Base-by-base conservation (phyloP, 2,329 filamentous ascomycete species). In the Didymella sp. region DNA sequence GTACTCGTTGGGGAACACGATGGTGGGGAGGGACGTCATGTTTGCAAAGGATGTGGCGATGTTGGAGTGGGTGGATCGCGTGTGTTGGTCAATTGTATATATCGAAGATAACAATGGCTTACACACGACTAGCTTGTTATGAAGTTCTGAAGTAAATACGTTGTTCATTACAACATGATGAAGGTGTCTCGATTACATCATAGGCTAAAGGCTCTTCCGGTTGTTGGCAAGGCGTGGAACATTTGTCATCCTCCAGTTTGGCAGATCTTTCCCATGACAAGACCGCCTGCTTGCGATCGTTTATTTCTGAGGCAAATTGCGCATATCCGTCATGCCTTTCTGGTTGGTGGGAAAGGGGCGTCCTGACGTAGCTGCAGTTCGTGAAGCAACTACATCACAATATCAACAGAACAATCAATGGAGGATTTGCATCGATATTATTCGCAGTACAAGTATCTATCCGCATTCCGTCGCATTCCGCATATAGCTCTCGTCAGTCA, bases 1-100 rank as follows among this genome's bases (percentile, higher is more conserved):
- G 58, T 67, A 75, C 31, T 65, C 58, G 1, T 43, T 9, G 17
- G 74, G 73, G 71, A 72, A 75, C 55, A 67, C 58, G 54, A 76
- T 75, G 52, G 71, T 22, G 28, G 49, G 40, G 27, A 49, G 49
- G 11, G 30, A 15, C 5, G 48, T 38, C 43, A 48, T 40, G 38
- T 19, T 19, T 12, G 38, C 35, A 40, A 33, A 50, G n/a, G 38
- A 31, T 12, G 7, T 43, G 38, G 30, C 22, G 17, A 25, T 35
- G 5, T 37, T 21, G 6, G 22, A 25, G 11, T 11, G 25, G 4
- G 37, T 35, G 9, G 37, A 7, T 17, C 48, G 44, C 17, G 37
- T 48, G 11, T 27, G 15, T 5, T 35, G 27, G 6, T 19, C 7
- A 17, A 22, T 19, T 21, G 4, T 51, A 2, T 7, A 13, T 2